These are phyloP conservation scores for Haplosporangium gracile DNA, from an alignment of 192 early-diverging fungal genomes.

Conservation along the genomic window DNA sequence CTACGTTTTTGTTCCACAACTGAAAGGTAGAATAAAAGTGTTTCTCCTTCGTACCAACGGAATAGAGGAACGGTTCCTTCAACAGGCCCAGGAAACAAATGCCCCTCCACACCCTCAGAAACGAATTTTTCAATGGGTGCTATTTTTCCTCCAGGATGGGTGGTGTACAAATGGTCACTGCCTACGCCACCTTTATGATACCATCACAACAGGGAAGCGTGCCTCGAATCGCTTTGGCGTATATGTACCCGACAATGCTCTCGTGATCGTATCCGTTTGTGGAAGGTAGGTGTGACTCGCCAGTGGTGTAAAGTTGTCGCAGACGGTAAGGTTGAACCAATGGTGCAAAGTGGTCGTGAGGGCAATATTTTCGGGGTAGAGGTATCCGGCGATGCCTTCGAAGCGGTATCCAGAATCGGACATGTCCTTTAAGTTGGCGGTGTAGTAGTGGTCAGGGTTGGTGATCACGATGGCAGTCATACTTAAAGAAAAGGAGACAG, in stretches of 20 bases:
- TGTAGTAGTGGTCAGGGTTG: conserved; percentile 11
- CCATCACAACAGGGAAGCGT: conserved; percentile 23
- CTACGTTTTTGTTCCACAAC: too few species aligned
- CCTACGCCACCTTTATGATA: background rate
- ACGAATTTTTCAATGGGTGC: background rate
- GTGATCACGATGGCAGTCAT: background rate
- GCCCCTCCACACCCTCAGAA: conserved; percentile 16
- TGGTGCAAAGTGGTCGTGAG: conserved; percentile 17
- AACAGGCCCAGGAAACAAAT: conserved; percentile 8
- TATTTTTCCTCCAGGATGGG: conserved; percentile 6
- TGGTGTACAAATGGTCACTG: conserved; percentile 22
- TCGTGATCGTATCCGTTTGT: conserved; percentile 13
- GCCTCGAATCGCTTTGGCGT: background rate
- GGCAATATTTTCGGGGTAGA: conserved; percentile 11
- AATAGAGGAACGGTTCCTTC: conserved; percentile 23
- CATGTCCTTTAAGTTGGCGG: conserved; percentile 7
- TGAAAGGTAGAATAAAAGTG: too few species aligned
- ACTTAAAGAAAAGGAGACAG: background rate
- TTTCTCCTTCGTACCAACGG: background rate
- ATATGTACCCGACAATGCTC: conserved; percentile 21
- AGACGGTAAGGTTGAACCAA: background rate
- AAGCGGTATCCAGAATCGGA: background rate
- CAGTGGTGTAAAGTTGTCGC: conserved; percentile 6
- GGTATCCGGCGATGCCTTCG: conserved; percentile 29
- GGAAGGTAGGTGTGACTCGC: background rate